Base-by-base conservation (phyloP, 2,329 filamentous ascomycete genomes). In the Nigrospora sphaerica region DNA sequence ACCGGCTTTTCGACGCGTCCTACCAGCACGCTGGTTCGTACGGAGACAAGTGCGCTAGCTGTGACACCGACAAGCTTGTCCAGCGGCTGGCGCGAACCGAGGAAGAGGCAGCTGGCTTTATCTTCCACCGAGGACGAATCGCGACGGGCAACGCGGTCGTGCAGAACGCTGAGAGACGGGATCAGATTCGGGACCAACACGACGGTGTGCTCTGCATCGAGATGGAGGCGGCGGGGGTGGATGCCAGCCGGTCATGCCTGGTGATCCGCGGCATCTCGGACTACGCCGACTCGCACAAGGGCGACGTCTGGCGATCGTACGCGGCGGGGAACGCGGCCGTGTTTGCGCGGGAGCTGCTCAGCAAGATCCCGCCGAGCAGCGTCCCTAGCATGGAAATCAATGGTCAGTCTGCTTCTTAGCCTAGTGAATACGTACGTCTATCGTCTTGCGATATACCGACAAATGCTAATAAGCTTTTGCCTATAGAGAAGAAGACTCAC, bases 191-290 rank as follows among this genome's bases (percentile, higher is more conserved):
- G n/a, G n/a, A n/a, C n/a, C n/a, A n/a, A n/a, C n/a, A n/a, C n/a
- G n/a, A n/a, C n/a, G n/a, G n/a, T n/a, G n/a, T n/a, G 33, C n/a
- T n/a, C n/a, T n/a, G n/a, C n/a, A n/a, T n/a, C n/a, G n/a, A n/a
- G n/a, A n/a, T n/a, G n/a, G n/a, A 54, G 43, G 40, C 53, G 0
- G 59, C 60, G 6, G 63, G 62, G 9, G 28, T 63, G 6, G 57
- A 56, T 54, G 59, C 64, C 37, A 42, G 56, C 40, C 56, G 61
- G 11, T 58, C 54, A 0, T 60, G 52, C 17, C 48, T 62, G 2
- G 56, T 64, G 7, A 57, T 65, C 28, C 57, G 60, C 2, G 61
- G 62, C 1, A 60, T 65, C 19, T 62, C 58, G 33, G 54, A 64
- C 37, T 64, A 65, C 37, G 42, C 55, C 1, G 61, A 65, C 34